Evolutionary conservation across 2,329 filamentous ascomycete species (phyloP).

Genomic region (Colletotrichum ledebouriae): DNA sequence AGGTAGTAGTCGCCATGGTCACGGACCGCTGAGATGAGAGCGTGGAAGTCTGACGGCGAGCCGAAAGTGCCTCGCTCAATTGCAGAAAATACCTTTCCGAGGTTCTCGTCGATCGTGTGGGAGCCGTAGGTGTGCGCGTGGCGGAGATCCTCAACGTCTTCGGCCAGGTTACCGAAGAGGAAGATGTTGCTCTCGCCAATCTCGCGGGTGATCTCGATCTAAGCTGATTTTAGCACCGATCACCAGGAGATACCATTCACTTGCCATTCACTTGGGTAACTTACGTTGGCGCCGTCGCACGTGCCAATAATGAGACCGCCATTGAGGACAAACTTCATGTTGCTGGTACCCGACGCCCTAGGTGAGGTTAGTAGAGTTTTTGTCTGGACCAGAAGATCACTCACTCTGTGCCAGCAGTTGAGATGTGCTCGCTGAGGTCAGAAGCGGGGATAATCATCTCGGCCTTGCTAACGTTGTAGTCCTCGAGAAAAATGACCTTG

Average conservation of each 20-base stretch:
- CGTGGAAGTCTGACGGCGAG: slow-evolving; percentile 81
- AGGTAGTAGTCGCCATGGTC: slow-evolving; percentile 98
- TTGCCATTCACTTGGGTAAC: slow-evolving; percentile 51
- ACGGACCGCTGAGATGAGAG: slow-evolving; percentile 85
- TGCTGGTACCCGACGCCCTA: slow-evolving; percentile 84
- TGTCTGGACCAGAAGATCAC: slow-evolving; percentile 47
- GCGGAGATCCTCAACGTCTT: slow-evolving; percentile 96
- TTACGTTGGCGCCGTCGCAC: slow-evolving; percentile 95
- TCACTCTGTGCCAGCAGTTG: slow-evolving; percentile 93
- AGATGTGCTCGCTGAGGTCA: slow-evolving; percentile 98
- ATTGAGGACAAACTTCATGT: slow-evolving; percentile 99
- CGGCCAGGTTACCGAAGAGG: slow-evolving; percentile 94
- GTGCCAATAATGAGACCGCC: slow-evolving; percentile 98
- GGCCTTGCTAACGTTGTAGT: slow-evolving; percentile 99
- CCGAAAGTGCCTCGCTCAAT: slow-evolving; percentile 89
- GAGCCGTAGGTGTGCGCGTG: slow-evolving; percentile 88
- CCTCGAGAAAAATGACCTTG: slow-evolving; percentile 97
- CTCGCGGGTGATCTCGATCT: slow-evolving; percentile 97
- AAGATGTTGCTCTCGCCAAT: slow-evolving; percentile 98
- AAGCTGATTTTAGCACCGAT: slow-evolving; percentile 33
- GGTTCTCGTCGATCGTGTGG: slow-evolving; percentile 81
- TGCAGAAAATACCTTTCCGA: slow-evolving; percentile 84
- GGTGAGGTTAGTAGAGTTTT: slow-evolving; percentile 40
- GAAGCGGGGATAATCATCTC: slow-evolving; percentile 96
- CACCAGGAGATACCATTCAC: slow-evolving; percentile 36